These are phyloP conservation scores for Kockovaella imperatae DNA, from an alignment of 768 basidiomycete genomes.

Conservation along the genomic window DNA sequence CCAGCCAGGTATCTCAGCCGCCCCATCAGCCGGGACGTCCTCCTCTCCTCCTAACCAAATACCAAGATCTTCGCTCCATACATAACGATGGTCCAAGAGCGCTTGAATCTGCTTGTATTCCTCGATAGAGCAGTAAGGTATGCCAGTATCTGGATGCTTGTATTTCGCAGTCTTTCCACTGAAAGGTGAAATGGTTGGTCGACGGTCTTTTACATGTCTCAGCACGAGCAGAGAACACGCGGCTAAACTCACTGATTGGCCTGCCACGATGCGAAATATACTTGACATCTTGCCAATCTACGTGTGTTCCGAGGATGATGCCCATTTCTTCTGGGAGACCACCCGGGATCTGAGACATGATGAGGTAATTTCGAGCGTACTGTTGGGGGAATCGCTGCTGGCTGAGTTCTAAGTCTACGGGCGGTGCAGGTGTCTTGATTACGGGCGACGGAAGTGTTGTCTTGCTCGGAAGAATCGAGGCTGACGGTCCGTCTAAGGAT, in stretches of 20 bases:
- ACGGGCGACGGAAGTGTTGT: too few species aligned
- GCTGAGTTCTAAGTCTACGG: too few species aligned
- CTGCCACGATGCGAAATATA: constrained; percentile 32
- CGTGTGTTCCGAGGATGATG: constrained; percentile 77
- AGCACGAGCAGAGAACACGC: neutral
- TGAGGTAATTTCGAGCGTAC: constrained; percentile 40
- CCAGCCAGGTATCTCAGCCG: constrained; percentile 32
- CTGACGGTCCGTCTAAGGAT: too few species aligned
- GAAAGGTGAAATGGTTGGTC: constrained; percentile 61
- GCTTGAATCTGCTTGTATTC: constrained; percentile 61
- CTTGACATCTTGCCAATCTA: constrained; percentile 50
- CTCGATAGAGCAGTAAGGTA: constrained; percentile 64
- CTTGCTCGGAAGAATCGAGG: too few species aligned
- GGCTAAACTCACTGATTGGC: constrained; percentile 16
- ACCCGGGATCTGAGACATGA: constrained; percentile 39
- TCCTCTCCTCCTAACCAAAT: constrained; percentile 37
- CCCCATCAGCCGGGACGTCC: constrained; percentile 31
- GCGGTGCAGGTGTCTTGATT: too few species aligned
- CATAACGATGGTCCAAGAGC: constrained; percentile 60
- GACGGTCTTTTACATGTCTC: constrained; percentile 52
- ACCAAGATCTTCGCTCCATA: constrained; percentile 51
- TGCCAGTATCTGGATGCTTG: constrained; percentile 66
- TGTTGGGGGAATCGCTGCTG: too few species aligned
- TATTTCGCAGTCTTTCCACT: constrained; percentile 73
- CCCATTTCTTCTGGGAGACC: constrained; percentile 57